Evolutionary conservation across 2,329 filamentous ascomycete genomes (phyloP).

Genomic region (Chaetomiaceae sp.): DNA sequence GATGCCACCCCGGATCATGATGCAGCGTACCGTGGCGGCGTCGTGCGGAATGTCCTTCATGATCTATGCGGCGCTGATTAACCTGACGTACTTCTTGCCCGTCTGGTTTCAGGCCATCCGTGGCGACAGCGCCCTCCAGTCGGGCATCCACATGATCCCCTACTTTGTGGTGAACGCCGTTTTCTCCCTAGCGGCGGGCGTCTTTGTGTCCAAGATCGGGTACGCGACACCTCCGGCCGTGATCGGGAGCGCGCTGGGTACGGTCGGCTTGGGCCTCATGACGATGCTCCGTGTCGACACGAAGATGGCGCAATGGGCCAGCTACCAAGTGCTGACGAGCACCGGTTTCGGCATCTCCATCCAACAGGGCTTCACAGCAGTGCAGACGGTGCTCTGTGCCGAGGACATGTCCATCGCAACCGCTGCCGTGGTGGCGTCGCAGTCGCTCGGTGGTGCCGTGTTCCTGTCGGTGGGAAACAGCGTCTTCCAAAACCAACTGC

Average conservation of each 20-base stretch:
- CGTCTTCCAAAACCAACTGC: slow-evolving; percentile 36
- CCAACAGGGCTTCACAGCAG: slow-evolving; percentile 37
- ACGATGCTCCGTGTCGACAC: slow-evolving; percentile 32
- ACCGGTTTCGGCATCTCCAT: slow-evolving; percentile 36
- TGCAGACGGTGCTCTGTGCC: slow-evolving; percentile 36
- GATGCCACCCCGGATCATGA: slow-evolving; percentile 40
- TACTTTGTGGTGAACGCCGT: slow-evolving; percentile 23
- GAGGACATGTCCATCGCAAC: slow-evolving; percentile 40
- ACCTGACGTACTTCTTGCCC: slow-evolving; percentile 44
- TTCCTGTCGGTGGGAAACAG: slow-evolving; percentile 44
- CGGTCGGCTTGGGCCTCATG: slow-evolving; percentile 35
- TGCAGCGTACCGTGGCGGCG: slow-evolving; percentile 34
- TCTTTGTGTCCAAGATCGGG: slow-evolving; percentile 21
- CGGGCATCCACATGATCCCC: slow-evolving; percentile 25
- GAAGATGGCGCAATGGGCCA: slow-evolving; percentile 32
- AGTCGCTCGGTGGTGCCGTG: slow-evolving; percentile 41
- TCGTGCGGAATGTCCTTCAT: slow-evolving; percentile 38
- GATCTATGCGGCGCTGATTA: slow-evolving; percentile 39
- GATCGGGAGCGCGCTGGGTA: slow-evolving; percentile 28
- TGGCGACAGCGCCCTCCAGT: slow-evolving; percentile 26
- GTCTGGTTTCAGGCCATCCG: slow-evolving; percentile 36
- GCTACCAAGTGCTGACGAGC: slow-evolving; percentile 32
- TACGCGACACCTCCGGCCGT: slow-evolving; percentile 26
- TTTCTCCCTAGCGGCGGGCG: slow-evolving; percentile 20
- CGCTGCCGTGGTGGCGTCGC: slow-evolving; percentile 38